These are phyloP conservation scores for Raddia distichophylla DNA, from an alignment of 176 grass and related monocot genomes.

Conservation along the genomic window DNA sequence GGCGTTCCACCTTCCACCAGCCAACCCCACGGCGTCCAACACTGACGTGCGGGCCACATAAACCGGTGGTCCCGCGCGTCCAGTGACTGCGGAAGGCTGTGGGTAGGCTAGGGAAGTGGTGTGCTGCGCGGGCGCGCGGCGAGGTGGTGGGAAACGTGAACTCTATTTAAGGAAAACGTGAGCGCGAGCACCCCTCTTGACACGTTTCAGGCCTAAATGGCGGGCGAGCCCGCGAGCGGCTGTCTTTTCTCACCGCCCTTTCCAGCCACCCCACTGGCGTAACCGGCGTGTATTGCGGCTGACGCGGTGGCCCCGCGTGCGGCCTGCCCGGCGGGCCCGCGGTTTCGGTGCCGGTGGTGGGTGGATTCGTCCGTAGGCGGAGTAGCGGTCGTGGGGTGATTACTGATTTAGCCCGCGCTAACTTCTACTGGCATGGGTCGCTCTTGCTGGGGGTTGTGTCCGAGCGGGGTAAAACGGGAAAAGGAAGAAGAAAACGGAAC, in stretches of 20 bases:
- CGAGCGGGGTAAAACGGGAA: background rate
- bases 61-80: fast-evolving
- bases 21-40: fast-evolving
- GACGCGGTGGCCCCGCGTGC: background rate
- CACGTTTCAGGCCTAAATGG: constrained; percentile 34
- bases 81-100: too few relatives aligned
- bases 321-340: background rate
- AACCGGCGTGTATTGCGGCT: background rate
- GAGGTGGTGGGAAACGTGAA: constrained; percentile 53
- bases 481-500: background rate
- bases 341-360: background rate
- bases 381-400: background rate
- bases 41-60: fast-evolving
- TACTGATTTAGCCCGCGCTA: background rate
- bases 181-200: constrained; percentile 28
- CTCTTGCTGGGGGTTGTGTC: too few relatives aligned
- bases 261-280: background rate
- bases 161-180: constrained; percentile 55
- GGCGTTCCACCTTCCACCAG: background rate
- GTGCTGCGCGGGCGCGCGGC: too few relatives aligned
- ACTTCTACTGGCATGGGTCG: background rate
- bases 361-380: background rate
- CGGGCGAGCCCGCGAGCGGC: background rate
- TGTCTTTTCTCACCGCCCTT: background rate
- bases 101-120: too few relatives aligned